Base-by-base conservation (phyloP, 139 green algal genomes). In the Coccomyxa sp. region DNA sequence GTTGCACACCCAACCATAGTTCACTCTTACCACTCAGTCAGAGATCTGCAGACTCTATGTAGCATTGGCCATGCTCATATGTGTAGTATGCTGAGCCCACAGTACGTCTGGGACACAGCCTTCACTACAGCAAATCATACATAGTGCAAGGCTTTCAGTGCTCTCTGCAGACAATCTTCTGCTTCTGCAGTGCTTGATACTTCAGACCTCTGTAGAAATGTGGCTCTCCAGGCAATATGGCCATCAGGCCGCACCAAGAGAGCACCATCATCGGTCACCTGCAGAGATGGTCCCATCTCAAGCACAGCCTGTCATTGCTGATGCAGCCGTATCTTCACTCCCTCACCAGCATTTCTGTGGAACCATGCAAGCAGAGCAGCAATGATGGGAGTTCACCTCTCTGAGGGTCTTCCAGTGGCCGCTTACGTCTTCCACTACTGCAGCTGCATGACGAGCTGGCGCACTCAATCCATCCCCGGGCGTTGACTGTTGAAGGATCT, bases 241-340 rank as follows among this genome's bases (percentile, higher is more conserved):
- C 90, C 92, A 81, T 97, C 93, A 6, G 93, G 93, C 36, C 92
- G 81, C 44, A 96, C 89, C 55, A 97, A 50, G n/a, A 96, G 41
- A 22, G 79, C 91, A 12, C 75, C 78, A 10, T 68, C 38, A 7
- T 55, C 40, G 16, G 24, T 24, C 27, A 81, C 34, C 64, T 71
- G 64, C 50, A 64, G 50, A 22, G 50, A 6, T 12, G 5, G 27
- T 31, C 50, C 27, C 27, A 7, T 7, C 1, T 7, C 22, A 31
- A 1, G 2, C 5, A 31, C 27, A 22, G 27, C 22, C 5, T 7
- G 50, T 6, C 22, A 12, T 22, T 64, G 27, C 50, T 31, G 22
- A 7, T 31, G 5, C 5, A 22, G 22, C 18, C 22, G 4, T 22
- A 5, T 64, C 50, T 18, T 64, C 50, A 31, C 4, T 64, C 50